Percentiles rank a stretch among this genome's conserved stretches.
Evolutionary conservation across 768 basidiomycete genomes (phyloP).

Genomic region (Leccinellum rugosiceps): DNA sequence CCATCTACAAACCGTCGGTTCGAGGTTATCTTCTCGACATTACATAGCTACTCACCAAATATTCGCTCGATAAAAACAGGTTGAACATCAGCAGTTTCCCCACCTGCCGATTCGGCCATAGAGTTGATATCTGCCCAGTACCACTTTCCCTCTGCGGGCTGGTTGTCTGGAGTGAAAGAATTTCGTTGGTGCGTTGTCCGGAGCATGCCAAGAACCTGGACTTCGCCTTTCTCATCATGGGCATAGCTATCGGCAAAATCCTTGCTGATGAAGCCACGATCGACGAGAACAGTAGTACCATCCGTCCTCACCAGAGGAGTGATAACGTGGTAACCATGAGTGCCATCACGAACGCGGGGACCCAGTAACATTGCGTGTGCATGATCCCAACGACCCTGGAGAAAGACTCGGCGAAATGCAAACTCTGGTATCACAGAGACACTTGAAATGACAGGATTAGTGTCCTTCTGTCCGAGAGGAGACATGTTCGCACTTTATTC

Average conservation of each 20-base stretch:
- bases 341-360: constrained; percentile 87
- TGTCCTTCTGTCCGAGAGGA: constrained; percentile 12
- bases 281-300: background rate
- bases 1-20: constrained; percentile 56
- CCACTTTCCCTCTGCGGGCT: constrained; percentile 77
- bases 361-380: constrained; percentile 75
- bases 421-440: constrained; percentile 83
- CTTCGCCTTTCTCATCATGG: constrained; percentile 47
- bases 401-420: constrained; percentile 77
- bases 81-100: constrained; percentile 43
- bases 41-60: constrained; percentile 57
- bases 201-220: constrained; percentile 84
- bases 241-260: constrained; percentile 45
- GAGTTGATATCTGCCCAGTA: constrained; percentile 79
- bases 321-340: constrained; percentile 82
- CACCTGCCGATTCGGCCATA: constrained; percentile 78
- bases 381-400: constrained; percentile 79
- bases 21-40: background rate
- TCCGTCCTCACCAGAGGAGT: constrained; percentile 74
- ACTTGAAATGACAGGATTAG: constrained; percentile 35
- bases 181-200: constrained; percentile 70
- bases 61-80: constrained; percentile 87
- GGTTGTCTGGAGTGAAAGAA: constrained; percentile 86
- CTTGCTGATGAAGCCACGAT: constrained; percentile 73
- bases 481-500: constrained; percentile 71